A percentile compares a stretch with the other conserved stretches of the same genome.
These are phyloP conservation scores for Pterulicium gracile DNA, from an alignment of 1,284 basidiomycete genomes.

Conservation along the genomic window DNA sequence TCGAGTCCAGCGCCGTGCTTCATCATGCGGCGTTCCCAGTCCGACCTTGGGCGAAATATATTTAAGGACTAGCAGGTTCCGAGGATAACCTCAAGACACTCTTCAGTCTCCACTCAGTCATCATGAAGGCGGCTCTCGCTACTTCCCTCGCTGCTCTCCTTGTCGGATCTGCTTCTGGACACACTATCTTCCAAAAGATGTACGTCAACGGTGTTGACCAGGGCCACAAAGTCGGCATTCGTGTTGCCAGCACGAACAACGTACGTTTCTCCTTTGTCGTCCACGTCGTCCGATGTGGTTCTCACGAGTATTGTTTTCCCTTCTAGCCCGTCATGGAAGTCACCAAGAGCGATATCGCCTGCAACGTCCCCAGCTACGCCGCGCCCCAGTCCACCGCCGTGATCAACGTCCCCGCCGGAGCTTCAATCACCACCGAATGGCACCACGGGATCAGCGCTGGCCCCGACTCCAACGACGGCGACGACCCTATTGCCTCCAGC, in stretches of 20 bases:
- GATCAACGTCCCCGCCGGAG: slow-evolving; percentile 39
- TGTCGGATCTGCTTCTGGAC: no score
- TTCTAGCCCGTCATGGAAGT: slow-evolving; percentile 40
- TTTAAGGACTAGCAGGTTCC: no score
- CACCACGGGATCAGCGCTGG: slow-evolving; percentile 37
- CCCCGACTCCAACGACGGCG: slow-evolving; percentile 19
- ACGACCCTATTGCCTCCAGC: slow-evolving; percentile 40
- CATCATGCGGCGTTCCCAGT: no score
- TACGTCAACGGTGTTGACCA: slow-evolving; percentile 38
- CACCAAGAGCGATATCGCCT: slow-evolving; percentile 44
- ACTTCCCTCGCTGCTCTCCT: no score
- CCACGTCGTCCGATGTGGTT: neutral
- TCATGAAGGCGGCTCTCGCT: no score
- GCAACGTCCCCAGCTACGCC: slow-evolving; percentile 52
- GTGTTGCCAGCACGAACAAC: slow-evolving; percentile 38
- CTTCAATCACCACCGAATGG: slow-evolving; percentile 41
- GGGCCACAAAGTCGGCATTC: slow-evolving; percentile 35
- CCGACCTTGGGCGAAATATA: no score
- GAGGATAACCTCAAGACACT: no score
- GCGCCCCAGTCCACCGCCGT: slow-evolving; percentile 36
- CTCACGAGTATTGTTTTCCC: neutral
- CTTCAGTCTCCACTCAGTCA: no score
- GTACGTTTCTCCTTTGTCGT: slow-evolving; percentile 19
- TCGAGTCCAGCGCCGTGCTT: no score
- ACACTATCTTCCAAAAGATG: slow-evolving; percentile 26